Evolutionary conservation across 2,329 filamentous ascomycete genomes (phyloP).

Genomic region (Colletotrichum sp.): DNA sequence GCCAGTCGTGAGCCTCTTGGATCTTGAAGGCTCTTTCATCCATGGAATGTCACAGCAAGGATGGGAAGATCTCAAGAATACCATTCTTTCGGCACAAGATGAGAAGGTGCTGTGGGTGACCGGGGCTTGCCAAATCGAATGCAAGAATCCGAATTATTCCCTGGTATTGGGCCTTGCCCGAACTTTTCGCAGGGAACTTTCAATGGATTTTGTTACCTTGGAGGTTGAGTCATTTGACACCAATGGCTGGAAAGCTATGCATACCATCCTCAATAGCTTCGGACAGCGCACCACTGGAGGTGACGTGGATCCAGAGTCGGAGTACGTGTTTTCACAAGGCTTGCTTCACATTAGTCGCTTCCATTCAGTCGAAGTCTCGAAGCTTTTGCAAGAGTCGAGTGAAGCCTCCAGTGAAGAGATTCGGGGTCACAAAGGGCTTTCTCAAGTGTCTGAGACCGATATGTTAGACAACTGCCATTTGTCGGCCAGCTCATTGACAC

Average conservation of each 20-base stretch:
- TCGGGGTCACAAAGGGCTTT: not conserved
- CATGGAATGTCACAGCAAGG: not conserved
- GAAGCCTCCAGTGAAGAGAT: not conserved
- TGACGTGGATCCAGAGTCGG: slow-evolving; percentile 28
- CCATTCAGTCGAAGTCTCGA: not conserved
- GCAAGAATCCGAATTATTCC: slow-evolving; percentile 30
- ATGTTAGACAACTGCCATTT: not conserved
- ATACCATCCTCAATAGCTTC: not conserved
- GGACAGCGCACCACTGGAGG: not conserved
- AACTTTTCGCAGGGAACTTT: slow-evolving; percentile 32
- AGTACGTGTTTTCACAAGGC: slow-evolving; percentile 33
- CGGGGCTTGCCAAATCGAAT: slow-evolving; percentile 27
- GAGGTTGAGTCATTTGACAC: slow-evolving; percentile 29
- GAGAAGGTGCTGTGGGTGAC: slow-evolving; percentile 36
- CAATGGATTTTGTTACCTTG: slow-evolving; percentile 30
- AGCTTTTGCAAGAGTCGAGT: not conserved
- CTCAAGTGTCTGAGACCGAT: accelerated
- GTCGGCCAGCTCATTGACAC: not conserved
- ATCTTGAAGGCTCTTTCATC: slow-evolving; percentile 8
- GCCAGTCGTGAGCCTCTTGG: not conserved
- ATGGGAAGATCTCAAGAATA: not conserved
- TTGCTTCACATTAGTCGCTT: slow-evolving; percentile 29
- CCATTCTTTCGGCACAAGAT: not conserved
- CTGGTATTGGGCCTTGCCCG: slow-evolving; percentile 32
- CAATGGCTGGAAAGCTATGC: not conserved